phyloP scores from a whole-genome alignment of 2,329 filamentous ascomycete species.

The Colletotrichum camelliae region DNA sequence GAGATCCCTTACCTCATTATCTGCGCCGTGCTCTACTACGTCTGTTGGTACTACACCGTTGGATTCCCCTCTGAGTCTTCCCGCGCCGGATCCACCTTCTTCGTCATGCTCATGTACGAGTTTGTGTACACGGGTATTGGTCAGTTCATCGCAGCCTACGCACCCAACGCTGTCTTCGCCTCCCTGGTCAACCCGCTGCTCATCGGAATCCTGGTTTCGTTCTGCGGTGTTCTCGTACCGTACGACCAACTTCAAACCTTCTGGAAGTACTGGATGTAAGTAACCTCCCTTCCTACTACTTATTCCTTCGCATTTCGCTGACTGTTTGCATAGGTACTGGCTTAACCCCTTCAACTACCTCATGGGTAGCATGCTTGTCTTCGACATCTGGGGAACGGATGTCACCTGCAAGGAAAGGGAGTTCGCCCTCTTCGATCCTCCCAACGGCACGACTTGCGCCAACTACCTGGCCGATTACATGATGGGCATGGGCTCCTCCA shows the following conservation, averaged over 20 bases:
- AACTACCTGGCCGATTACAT: slow-evolving; percentile 63
- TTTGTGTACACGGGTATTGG: slow-evolving; percentile 66
- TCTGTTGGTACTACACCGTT: slow-evolving; percentile 65
- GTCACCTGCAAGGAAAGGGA: slow-evolving; percentile 54
- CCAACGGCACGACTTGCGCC: slow-evolving; percentile 57
- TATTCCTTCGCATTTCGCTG: neutral
- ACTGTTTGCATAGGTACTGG: neutral
- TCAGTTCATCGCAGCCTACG: slow-evolving; percentile 68
- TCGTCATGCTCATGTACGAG: slow-evolving; percentile 64
- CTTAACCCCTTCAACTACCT: slow-evolving; percentile 67
- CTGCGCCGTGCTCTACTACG: slow-evolving; percentile 52
- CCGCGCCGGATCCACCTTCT: slow-evolving; percentile 57
- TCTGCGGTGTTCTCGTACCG: slow-evolving; percentile 78
- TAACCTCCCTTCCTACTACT: neutral
- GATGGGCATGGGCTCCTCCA: slow-evolving; percentile 46
- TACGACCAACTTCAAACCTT: slow-evolving; percentile 67
- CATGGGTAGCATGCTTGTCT: slow-evolving; percentile 60
- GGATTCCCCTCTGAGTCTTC: slow-evolving; percentile 50
- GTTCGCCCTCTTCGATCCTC: slow-evolving; percentile 57
- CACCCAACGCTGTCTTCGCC: slow-evolving; percentile 65
- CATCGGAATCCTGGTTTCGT: slow-evolving; percentile 65
- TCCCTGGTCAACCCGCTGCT: slow-evolving; percentile 62
- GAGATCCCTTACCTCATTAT: slow-evolving; percentile 52
- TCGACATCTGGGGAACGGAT: slow-evolving; percentile 51
- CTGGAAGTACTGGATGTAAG: slow-evolving; percentile 64